These are phyloP conservation scores for Penicillium freii DNA, from an alignment of 2,329 filamentous ascomycete genomes.

Conservation along the genomic window DNA sequence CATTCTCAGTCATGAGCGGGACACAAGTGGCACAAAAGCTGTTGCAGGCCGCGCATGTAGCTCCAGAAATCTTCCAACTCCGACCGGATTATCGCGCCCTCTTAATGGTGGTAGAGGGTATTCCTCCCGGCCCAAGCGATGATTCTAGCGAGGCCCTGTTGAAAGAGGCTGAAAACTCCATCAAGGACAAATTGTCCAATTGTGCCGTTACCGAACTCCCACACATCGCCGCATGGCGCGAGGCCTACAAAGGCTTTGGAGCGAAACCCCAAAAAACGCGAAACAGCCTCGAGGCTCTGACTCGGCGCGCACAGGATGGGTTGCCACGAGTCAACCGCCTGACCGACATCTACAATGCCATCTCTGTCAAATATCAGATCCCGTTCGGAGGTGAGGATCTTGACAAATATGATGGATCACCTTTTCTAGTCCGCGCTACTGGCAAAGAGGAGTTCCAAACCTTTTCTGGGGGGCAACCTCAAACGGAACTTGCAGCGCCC, in stretches of 20 bases:
- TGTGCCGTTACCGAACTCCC: conserved; percentile 32
- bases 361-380: conserved; percentile 41
- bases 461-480: conserved; percentile 28
- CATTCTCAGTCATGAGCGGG: background rate
- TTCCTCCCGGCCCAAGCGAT: conserved; percentile 35
- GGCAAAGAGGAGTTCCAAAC: conserved; percentile 38
- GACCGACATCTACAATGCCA: conserved; percentile 43
- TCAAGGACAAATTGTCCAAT: conserved; percentile 8
- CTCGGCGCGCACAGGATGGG: conserved; percentile 33
- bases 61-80: conserved; percentile 33
- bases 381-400: conserved; percentile 42
- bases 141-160: conserved; percentile 31
- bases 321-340: conserved; percentile 40
- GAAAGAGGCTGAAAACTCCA: conserved; percentile 14
- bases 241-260: conserved; percentile 41
- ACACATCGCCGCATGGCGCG: conserved; percentile 40
- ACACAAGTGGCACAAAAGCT: background rate
- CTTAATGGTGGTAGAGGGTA: conserved; percentile 34
- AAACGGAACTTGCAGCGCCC: conserved; percentile 17
- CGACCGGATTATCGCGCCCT: conserved; percentile 41
- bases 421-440: conserved; percentile 32
- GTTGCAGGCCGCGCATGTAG: conserved; percentile 13
- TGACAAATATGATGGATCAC: conserved; percentile 37
- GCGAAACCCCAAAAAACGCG: conserved; percentile 40
- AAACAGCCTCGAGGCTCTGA: conserved; percentile 39